These are phyloP conservation scores for Trichothecium sympodiale DNA, from an alignment of 2,329 filamentous ascomycete genomes.

Conservation along the genomic window DNA sequence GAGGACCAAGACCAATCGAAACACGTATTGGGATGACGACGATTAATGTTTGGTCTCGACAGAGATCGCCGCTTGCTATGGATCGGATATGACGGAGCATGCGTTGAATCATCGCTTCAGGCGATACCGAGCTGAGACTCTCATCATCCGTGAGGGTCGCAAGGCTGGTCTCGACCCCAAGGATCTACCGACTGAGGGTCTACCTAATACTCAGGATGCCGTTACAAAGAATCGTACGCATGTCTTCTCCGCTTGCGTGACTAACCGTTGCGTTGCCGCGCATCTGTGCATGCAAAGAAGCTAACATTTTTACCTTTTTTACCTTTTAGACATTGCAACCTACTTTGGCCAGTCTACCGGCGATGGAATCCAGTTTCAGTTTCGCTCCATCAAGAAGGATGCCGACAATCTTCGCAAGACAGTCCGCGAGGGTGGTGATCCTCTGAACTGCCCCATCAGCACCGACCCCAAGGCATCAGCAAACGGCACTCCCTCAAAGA, in stretches of 20 bases:
- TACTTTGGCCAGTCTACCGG: conserved; percentile 49
- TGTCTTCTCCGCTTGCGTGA: background rate
- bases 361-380: conserved; percentile 49
- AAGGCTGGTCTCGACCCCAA: conserved; percentile 28
- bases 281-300: too few relatives aligned
- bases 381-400: conserved; percentile 42
- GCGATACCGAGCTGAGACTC: conserved; percentile 29
- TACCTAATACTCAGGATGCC: conserved; percentile 25
- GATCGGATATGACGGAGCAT: conserved; percentile 35
- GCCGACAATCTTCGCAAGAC: conserved; percentile 35
- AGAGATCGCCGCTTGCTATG: conserved; percentile 37
- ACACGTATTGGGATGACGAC: conserved; percentile 4
- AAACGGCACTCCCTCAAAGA: conserved; percentile 6
- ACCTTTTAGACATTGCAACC: conserved; percentile 40
- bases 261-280: background rate
- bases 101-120: conserved; percentile 42
- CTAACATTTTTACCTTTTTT: too few relatives aligned
- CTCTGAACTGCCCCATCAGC: conserved; percentile 24
- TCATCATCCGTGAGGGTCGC: conserved; percentile 25
- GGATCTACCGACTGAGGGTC: conserved; percentile 24
- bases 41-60: conserved; percentile 15
- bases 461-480: conserved; percentile 11
- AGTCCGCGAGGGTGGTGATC: conserved; percentile 32
- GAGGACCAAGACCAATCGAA: too few relatives aligned
- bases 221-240: conserved; percentile 30